Percentiles rank a stretch among this genome's conserved stretches.
These are phyloP conservation scores for Metschnikowia dekortorum DNA, from an alignment of 805 yeast species.

Conservation along the genomic window DNA sequence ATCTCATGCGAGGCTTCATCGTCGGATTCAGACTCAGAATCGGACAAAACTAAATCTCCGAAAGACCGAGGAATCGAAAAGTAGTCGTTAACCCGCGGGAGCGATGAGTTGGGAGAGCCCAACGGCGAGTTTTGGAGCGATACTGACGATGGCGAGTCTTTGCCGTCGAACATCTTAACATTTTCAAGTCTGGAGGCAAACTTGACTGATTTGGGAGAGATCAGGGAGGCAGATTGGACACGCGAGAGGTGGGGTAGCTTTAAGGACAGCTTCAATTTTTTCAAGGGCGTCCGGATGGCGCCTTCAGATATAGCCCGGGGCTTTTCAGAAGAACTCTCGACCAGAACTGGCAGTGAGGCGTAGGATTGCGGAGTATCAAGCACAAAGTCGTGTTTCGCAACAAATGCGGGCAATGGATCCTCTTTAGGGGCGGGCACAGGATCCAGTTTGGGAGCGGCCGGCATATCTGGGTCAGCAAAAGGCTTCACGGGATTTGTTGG, in stretches of 20 bases:
- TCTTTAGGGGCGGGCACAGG: background rate
- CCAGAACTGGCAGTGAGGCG: background rate
- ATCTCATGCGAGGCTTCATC: conserved; percentile 11
- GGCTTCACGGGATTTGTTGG: background rate
- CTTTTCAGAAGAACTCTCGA: background rate
- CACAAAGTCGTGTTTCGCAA: background rate
- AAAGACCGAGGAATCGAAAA: conserved; percentile 21
- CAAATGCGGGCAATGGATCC: background rate
- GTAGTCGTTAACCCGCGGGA: conserved; percentile 18
- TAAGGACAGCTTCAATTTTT: conserved; percentile 21
- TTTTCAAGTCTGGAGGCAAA: conserved; percentile 59
- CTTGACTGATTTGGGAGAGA: conserved; percentile 50
- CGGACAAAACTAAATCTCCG: conserved; percentile 19
- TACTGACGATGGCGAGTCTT: conserved; percentile 60
- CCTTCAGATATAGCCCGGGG: conserved; percentile 1
- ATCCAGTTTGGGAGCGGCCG: background rate
- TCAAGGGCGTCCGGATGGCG: conserved; percentile 9
- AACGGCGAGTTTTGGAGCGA: conserved; percentile 52
- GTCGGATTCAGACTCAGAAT: conserved; percentile 15
- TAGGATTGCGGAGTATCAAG: too few species aligned
- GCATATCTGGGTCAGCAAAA: background rate
- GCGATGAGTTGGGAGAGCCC: conserved; percentile 25
- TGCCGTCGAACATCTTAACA: conserved; percentile 59
- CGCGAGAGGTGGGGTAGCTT: conserved; percentile 19
- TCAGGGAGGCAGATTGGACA: conserved; percentile 25